phyloP scores from a whole-genome alignment of 2,329 filamentous ascomycete genomes.

The Rutstroemia sydowiana region DNA sequence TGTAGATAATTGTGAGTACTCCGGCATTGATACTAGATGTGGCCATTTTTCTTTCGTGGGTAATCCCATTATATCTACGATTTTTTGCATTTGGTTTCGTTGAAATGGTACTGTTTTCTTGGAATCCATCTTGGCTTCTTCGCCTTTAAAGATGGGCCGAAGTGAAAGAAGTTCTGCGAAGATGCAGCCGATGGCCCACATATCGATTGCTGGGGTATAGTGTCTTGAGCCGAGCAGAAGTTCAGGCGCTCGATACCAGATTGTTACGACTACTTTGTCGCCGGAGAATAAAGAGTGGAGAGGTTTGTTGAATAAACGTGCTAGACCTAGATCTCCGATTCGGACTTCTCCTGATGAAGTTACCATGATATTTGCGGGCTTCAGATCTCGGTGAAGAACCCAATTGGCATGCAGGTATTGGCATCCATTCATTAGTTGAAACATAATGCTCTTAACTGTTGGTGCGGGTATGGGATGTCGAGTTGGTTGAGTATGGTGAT shows the following conservation, averaged over 20 bases:
- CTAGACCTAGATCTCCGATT: conserved; percentile 89
- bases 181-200: conserved; percentile 97
- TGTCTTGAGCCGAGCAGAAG: conserved; percentile 87
- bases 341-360: conserved; percentile 84
- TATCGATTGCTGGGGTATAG: conserved; percentile 93
- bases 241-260: conserved; percentile 97
- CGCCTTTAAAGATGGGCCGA: conserved; percentile 94
- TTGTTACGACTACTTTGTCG: conserved; percentile 97
- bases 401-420: conserved; percentile 94
- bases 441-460: conserved; percentile 90
- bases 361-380: conserved; percentile 98
- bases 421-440: conserved; percentile 89
- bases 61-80: conserved; percentile 90
- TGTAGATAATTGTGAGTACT: conserved; percentile 64
- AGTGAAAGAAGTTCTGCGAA: conserved; percentile 89
- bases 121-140: conserved; percentile 97
- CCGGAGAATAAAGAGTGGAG: conserved; percentile 85
- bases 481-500: conserved; percentile 85
- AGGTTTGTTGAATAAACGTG: conserved; percentile 88
- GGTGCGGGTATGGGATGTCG: conserved; percentile 80
- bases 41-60: conserved; percentile 88
- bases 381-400: conserved; percentile 94
- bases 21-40: conserved; percentile 74
- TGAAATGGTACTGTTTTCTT: conserved; percentile 98
- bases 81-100: conserved; percentile 97